Conservation (phyloP, 2,329 filamentous ascomycete species). For the Colletotrichum godetiae region DNA sequence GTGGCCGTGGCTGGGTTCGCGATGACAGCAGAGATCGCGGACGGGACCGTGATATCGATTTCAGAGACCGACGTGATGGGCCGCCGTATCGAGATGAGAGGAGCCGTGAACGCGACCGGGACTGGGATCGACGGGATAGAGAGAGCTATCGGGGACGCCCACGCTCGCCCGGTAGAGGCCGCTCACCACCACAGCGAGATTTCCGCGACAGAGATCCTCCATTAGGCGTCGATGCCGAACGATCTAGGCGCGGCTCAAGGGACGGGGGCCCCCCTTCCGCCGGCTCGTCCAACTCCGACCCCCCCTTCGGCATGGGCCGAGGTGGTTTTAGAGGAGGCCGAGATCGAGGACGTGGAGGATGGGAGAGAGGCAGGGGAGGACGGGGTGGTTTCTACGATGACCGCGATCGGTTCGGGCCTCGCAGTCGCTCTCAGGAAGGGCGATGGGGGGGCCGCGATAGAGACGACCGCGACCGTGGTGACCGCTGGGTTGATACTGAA, state of each 20-base stretch:
- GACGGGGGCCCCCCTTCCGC: slow-evolving; percentile 77
- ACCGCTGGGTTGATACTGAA: slow-evolving; percentile 54
- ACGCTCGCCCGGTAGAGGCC: slow-evolving; percentile 69
- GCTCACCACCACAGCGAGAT: slow-evolving; percentile 75
- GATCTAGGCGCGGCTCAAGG: slow-evolving; percentile 75
- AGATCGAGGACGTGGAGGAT: slow-evolving; percentile 66
- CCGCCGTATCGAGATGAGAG: slow-evolving; percentile 67
- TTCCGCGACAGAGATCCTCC: slow-evolving; percentile 68
- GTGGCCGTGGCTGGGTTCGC: slow-evolving; percentile 66
- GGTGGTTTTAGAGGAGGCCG: slow-evolving; percentile 62
- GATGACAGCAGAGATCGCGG: slow-evolving; percentile 72
- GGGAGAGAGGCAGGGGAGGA: slow-evolving; percentile 59
- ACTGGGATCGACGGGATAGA: slow-evolving; percentile 60
- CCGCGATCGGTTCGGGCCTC: slow-evolving; percentile 67
- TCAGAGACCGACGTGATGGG: slow-evolving; percentile 57
- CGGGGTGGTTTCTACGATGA: slow-evolving; percentile 65
- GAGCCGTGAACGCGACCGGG: slow-evolving; percentile 68
- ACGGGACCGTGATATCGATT: slow-evolving; percentile 70
- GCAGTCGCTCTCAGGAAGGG: slow-evolving; percentile 75
- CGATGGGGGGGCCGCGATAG: slow-evolving; percentile 67
- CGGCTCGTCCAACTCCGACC: slow-evolving; percentile 77
- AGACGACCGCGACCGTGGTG: slow-evolving; percentile 63
- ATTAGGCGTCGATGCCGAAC: slow-evolving; percentile 73
- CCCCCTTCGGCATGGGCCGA: slow-evolving; percentile 66
- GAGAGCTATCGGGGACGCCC: slow-evolving; percentile 67